phyloP scores from a whole-genome alignment of 176 grass and related monocot species.

The Carex pumila region DNA sequence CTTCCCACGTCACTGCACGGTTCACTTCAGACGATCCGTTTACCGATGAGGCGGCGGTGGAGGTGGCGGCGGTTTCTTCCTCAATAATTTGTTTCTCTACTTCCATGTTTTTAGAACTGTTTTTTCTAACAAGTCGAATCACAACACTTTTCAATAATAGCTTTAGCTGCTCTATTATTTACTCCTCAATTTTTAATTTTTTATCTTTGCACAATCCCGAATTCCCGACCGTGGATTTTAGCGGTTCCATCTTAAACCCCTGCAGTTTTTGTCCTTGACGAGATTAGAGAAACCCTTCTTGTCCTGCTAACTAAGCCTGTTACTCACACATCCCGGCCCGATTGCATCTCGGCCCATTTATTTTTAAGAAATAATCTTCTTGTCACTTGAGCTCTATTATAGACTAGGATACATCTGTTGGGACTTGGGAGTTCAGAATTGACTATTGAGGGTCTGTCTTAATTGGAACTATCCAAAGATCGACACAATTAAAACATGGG shows the following conservation, averaged over 20 bases:
- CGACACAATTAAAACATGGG: no score
- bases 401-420: no score
- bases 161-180: not conserved
- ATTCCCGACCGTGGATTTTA: not conserved
- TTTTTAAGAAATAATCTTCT: not conserved
- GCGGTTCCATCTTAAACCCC: not conserved
- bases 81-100: not conserved
- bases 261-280: not conserved
- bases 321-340: not conserved
- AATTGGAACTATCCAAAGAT: not conserved
- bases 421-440: no score
- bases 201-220: not conserved
- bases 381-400: no score
- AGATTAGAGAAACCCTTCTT: not conserved
- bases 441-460: no score
- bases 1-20: conserved; percentile 73
- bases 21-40: conserved; percentile 68
- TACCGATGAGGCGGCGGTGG: conserved; percentile 7
- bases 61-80: conserved; percentile 21
- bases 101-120: not conserved
- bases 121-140: not conserved
- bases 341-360: not conserved
- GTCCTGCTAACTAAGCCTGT: not conserved
- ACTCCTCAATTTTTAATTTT: not conserved
- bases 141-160: not conserved